A percentile compares a stretch with the other conserved stretches of the same genome.
These are phyloP conservation scores for Alloteropsis angusta DNA, from an alignment of 202 grass and related monocot species.

Conservation along the genomic window DNA sequence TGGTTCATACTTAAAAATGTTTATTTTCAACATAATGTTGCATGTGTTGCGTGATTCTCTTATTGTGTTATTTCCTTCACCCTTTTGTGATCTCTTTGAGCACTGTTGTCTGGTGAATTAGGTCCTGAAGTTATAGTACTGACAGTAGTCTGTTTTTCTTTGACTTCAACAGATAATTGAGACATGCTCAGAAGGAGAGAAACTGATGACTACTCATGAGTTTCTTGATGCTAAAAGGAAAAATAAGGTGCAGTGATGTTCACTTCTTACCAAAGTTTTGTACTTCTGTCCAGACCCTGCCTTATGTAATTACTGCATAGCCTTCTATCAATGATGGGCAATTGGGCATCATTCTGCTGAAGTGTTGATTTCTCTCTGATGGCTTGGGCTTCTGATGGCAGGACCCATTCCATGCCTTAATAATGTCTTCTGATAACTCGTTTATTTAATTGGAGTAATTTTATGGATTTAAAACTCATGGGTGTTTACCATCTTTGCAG, in stretches of 20 bases:
- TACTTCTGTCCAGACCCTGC: not conserved
- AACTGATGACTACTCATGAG: conserved; percentile 65
- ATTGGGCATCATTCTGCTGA: not conserved
- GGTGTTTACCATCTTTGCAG: conserved; percentile 53
- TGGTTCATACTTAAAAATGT: conserved; percentile 12
- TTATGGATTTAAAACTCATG: conserved; percentile 21
- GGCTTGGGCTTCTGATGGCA: not conserved
- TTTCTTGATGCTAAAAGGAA: conserved; percentile 93
- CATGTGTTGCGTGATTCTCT: conserved; percentile 12
- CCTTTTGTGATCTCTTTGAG: conserved; percentile 9
- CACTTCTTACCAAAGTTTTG: conserved; percentile 10
- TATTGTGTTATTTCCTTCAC: conserved; percentile 12
- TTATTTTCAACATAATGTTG: not conserved
- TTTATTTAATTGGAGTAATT: conserved; percentile 14
- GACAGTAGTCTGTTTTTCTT: conserved; percentile 21
- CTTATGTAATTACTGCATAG: not conserved
- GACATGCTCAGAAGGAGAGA: conserved; percentile 82
- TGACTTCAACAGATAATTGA: conserved; percentile 68
- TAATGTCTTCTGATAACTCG: conserved; percentile 19
- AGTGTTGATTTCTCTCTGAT: not conserved
- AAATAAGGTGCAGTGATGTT: conserved; percentile 61
- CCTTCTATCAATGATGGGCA: conserved; percentile 6
- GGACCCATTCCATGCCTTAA: not conserved
- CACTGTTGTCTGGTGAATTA: conserved; percentile 16
- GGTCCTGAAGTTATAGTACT: conserved; percentile 18